phyloP scores from a whole-genome alignment of 345 rosid genomes.

The Melaleuca quinquenervia region DNA sequence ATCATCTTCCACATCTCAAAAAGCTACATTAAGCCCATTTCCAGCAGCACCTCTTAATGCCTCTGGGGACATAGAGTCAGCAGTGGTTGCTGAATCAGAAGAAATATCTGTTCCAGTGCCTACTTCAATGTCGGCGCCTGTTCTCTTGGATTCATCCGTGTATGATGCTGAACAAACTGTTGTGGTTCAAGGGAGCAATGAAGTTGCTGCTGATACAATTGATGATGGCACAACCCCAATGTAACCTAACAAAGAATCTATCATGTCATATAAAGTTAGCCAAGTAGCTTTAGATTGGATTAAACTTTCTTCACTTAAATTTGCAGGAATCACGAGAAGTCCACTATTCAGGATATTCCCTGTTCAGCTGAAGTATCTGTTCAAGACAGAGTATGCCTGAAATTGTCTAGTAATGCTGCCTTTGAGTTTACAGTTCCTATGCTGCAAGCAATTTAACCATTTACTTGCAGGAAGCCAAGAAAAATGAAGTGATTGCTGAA shows the following conservation, averaged over 20 bases:
- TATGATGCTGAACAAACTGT: slow-evolving; percentile 14
- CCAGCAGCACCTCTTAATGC: slow-evolving; percentile 31
- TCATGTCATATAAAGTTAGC: background rate
- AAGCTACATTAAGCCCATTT: slow-evolving; percentile 44
- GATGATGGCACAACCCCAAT: slow-evolving; percentile 19
- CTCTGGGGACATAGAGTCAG: background rate
- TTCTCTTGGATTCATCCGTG: slow-evolving; percentile 22
- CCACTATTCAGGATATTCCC: slow-evolving; percentile 14
- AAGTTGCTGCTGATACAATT: slow-evolving; percentile 21
- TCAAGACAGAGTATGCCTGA: slow-evolving; percentile 13
- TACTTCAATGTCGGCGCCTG: slow-evolving; percentile 20
- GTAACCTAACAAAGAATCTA: slow-evolving; percentile 22
- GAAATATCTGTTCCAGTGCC: slow-evolving; percentile 23
- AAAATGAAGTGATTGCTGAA: slow-evolving; percentile 27
- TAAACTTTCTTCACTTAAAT: background rate
- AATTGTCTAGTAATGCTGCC: background rate
- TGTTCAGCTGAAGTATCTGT: slow-evolving; percentile 16
- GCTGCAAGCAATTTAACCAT: background rate
- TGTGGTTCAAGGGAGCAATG: slow-evolving; percentile 28
- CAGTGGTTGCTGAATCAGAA: background rate
- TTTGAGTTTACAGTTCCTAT: background rate
- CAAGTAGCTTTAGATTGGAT: background rate
- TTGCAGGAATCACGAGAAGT: slow-evolving; percentile 19
- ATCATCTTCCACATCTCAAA: slow-evolving; percentile 20
- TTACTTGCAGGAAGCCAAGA: slow-evolving; percentile 35